Conservation (phyloP, 2,329 filamentous ascomycete genomes). For the Ascochyta viciae-villosae region DNA sequence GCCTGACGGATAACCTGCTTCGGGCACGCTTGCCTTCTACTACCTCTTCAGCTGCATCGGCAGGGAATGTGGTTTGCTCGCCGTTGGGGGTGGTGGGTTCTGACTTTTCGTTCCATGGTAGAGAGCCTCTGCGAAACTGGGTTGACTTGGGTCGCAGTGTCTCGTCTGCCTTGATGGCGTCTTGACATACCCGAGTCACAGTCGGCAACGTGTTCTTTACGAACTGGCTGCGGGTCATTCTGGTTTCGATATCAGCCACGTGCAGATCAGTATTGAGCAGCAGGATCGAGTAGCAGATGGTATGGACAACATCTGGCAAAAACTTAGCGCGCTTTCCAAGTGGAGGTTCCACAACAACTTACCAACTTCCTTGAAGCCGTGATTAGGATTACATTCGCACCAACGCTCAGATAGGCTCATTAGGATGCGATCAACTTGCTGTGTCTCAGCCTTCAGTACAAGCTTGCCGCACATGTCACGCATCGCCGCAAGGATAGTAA, state of each 20-base stretch:
- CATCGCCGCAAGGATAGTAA: constrained; percentile 80
- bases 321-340: constrained; percentile 38
- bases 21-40: constrained; percentile 46
- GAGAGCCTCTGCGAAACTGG: constrained; percentile 42
- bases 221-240: constrained; percentile 95
- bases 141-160: constrained; percentile 45
- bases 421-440: constrained; percentile 94
- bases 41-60: constrained; percentile 41
- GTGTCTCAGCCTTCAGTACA: constrained; percentile 87
- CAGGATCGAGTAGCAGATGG: constrained; percentile 94
- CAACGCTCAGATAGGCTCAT: constrained; percentile 88
- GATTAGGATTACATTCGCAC: constrained; percentile 90
- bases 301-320: constrained; percentile 84
- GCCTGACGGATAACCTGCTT: constrained; percentile 54
- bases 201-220: constrained; percentile 96
- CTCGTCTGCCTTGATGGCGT: constrained; percentile 60
- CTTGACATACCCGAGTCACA: constrained; percentile 77
- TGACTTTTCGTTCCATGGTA: constrained; percentile 47
- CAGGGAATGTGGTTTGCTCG: constrained; percentile 35
- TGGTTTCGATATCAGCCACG: constrained; percentile 90
- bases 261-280: constrained; percentile 96
- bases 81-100: constrained; percentile 44
- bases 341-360: constrained; percentile 46
- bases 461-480: constrained; percentile 82
- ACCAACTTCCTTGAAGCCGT: constrained; percentile 91